phyloP scores from a whole-genome alignment of 768 basidiomycete genomes.

The Symmetrospora coprosmae region DNA sequence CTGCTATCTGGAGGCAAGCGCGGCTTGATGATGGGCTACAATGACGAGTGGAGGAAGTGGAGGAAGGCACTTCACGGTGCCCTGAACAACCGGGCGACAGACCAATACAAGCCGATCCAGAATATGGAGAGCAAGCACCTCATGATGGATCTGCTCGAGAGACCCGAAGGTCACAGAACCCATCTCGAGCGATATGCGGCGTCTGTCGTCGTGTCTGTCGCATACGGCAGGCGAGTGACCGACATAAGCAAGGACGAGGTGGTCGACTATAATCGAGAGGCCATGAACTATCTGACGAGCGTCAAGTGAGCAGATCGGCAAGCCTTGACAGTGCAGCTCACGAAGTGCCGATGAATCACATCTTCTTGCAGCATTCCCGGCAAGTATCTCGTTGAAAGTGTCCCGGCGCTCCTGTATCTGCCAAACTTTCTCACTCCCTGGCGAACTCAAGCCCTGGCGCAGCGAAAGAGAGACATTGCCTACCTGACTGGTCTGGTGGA shows the following conservation, averaged over 20 bases:
- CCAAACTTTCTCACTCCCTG: constrained; percentile 29
- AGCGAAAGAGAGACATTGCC: constrained; percentile 21
- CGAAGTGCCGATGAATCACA: no score
- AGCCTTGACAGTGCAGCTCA: neutral
- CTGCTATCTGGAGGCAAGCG: constrained; percentile 22
- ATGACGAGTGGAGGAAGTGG: constrained; percentile 25
- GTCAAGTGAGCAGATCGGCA: constrained; percentile 5
- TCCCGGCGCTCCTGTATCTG: constrained; percentile 26
- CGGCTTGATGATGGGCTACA: constrained; percentile 21
- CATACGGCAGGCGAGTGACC: constrained; percentile 21
- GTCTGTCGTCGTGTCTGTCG: constrained; percentile 23
- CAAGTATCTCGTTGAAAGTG: constrained; percentile 26
- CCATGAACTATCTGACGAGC: constrained; percentile 19
- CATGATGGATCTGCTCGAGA: constrained; percentile 26
- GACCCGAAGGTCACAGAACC: constrained; percentile 17
- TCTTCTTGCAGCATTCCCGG: constrained; percentile 24
- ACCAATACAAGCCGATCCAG: constrained; percentile 30
- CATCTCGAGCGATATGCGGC: constrained; percentile 28
- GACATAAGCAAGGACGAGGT: constrained; percentile 23
- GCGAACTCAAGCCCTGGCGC: constrained; percentile 20
- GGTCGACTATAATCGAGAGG: constrained; percentile 18
- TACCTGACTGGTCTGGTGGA: constrained; percentile 25
- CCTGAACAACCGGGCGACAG: constrained; percentile 24
- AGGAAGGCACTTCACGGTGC: constrained; percentile 24
- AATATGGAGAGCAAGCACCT: constrained; percentile 27